Evolutionary conservation across 2,329 filamentous ascomycete species (phyloP).

Genomic region (Graphilbum ipis-grandicollis): DNA sequence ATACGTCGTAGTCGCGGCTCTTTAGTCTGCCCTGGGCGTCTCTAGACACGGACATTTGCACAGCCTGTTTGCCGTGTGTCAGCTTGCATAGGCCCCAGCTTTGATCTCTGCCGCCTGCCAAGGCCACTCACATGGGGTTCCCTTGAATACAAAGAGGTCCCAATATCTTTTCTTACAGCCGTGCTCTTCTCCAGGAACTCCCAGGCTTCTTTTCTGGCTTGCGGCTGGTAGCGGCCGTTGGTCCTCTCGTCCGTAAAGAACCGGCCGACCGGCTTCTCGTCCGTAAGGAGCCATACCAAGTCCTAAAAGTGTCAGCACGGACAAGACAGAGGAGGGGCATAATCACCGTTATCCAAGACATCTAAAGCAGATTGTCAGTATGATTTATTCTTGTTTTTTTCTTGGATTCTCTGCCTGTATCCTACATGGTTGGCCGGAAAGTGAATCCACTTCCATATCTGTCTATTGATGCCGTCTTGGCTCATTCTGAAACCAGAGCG

Average conservation of each 20-base stretch:
- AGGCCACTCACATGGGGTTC: background rate
- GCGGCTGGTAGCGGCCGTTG: no score
- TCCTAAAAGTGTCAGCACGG: background rate
- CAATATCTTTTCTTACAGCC: background rate
- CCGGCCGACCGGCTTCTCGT: no score
- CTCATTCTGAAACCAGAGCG: no score
- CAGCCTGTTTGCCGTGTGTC: no score
- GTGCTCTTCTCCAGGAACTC: background rate
- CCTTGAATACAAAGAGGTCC: background rate
- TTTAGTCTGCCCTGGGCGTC: no score
- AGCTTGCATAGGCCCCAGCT: no score
- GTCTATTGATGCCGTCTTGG: background rate
- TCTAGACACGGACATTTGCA: no score
- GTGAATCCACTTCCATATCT: constrained; percentile 1
- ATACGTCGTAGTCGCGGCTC: no score
- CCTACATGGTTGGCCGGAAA: constrained; percentile 1
- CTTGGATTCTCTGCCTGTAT: no score
- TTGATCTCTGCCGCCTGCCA: no score
- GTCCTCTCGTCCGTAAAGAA: no score
- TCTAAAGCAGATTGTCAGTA: background rate
- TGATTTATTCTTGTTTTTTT: no score
- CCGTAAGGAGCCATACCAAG: background rate
- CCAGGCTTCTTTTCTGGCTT: background rate
- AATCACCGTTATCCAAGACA: background rate
- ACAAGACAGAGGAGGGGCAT: background rate